These are phyloP conservation scores for Stephania cephalantha DNA, from an alignment of 164 flowering plant species.

Conservation along the genomic window DNA sequence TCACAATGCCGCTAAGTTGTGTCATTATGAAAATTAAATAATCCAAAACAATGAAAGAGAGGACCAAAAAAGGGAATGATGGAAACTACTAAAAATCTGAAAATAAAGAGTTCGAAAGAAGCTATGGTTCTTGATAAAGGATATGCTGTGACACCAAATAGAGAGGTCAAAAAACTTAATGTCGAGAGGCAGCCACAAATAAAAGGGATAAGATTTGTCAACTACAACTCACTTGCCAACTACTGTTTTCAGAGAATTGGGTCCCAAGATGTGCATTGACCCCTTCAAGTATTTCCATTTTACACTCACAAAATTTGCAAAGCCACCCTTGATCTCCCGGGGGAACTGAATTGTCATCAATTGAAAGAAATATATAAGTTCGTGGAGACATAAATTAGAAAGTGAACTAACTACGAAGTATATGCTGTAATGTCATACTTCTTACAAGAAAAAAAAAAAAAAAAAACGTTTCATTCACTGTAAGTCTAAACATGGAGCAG, in stretches of 20 bases:
- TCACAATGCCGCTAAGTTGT: neutral
- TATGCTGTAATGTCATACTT: no score
- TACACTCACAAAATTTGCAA: slow-evolving; percentile 86
- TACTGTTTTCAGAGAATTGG: slow-evolving; percentile 45
- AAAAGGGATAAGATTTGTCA: slow-evolving; percentile 2
- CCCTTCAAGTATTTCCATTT: slow-evolving; percentile 80
- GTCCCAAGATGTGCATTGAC: slow-evolving; percentile 94
- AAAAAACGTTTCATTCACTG: neutral
- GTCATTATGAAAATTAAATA: neutral
- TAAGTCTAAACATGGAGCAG: neutral
- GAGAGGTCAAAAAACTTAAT: neutral
- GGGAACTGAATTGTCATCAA: slow-evolving; percentile 54
- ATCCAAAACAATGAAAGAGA: neutral
- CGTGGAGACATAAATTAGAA: slow-evolving; percentile 3
- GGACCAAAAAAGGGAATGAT: neutral
- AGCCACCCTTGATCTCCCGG: slow-evolving; percentile 92
- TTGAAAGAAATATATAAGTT: slow-evolving; percentile 8
- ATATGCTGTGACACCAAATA: neutral
- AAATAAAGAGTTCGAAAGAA: neutral
- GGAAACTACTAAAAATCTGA: neutral
- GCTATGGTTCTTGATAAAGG: neutral
- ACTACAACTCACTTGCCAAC: slow-evolving; percentile 68
- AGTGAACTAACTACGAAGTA: neutral
- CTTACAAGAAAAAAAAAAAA: neutral
- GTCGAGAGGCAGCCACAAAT: neutral